Percentiles rank a stretch among this genome's conserved stretches.
phyloP scores from a whole-genome alignment of 1,284 basidiomycete species.

The Agaricales sp. region DNA sequence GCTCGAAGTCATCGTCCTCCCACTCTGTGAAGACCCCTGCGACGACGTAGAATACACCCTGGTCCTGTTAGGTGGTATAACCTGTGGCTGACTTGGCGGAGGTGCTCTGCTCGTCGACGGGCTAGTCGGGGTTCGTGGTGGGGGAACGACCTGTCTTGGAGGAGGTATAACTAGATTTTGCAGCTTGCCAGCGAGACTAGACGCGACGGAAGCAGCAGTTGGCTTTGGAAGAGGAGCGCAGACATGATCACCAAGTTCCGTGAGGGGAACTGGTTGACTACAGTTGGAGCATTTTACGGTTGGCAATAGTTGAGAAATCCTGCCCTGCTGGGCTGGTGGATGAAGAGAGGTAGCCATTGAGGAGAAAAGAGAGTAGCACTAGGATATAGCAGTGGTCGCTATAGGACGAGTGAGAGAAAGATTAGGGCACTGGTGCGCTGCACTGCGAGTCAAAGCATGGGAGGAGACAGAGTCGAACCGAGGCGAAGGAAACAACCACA shows the following conservation, averaged over 20 bases:
- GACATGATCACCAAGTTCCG: slow-evolving; percentile 64
- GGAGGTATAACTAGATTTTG: slow-evolving; percentile 8
- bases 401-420: too few species aligned
- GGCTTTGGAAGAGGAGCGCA: slow-evolving; percentile 37
- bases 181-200: slow-evolving; percentile 23
- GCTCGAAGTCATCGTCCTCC: neutral
- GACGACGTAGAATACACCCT: neutral
- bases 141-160: slow-evolving; percentile 10
- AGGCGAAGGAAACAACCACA: neutral
- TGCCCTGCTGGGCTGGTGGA: neutral
- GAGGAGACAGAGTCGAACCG: neutral
- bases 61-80: neutral
- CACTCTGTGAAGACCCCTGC: too few species aligned
- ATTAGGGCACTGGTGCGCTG: too few species aligned
- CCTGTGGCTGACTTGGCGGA: slow-evolving; percentile 24
- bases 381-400: too few species aligned
- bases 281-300: slow-evolving; percentile 79
- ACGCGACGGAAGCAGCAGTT: neutral
- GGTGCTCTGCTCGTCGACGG: slow-evolving; percentile 24
- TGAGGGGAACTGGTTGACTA: slow-evolving; percentile 53
- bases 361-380: too few species aligned
- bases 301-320: slow-evolving; percentile 63
- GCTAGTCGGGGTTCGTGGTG: slow-evolving; percentile 23
- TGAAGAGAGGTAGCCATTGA: neutral
- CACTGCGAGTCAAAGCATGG: too few species aligned